Conservation (phyloP, 768 basidiomycete species). For the Cystobasidium ongulense region DNA sequence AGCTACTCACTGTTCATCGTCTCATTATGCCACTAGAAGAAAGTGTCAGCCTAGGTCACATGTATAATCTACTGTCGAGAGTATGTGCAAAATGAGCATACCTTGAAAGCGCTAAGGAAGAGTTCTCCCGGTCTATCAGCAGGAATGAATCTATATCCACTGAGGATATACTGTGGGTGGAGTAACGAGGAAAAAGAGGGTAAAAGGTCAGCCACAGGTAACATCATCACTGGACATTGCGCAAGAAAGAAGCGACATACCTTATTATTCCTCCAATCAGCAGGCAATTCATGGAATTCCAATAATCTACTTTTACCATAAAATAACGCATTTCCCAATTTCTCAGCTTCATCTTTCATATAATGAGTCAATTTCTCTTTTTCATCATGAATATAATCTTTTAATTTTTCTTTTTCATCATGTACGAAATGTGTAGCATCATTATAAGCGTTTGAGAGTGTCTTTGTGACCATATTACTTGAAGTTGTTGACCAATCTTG, state of each 20-base stretch:
- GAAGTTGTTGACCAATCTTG: neutral
- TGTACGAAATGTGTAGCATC: conserved; percentile 22
- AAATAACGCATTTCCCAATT: conserved; percentile 27
- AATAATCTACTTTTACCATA: conserved; percentile 38
- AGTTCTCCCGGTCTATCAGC: conserved; percentile 39
- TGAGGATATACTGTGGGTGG: conserved; percentile 32
- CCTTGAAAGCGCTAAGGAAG: conserved; percentile 31
- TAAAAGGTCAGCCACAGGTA: no score
- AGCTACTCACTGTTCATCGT: conserved; percentile 26
- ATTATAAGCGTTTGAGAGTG: neutral
- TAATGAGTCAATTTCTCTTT: conserved; percentile 7
- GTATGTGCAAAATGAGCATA: neutral
- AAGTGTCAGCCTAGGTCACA: no score
- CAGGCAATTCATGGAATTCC: conserved; percentile 41
- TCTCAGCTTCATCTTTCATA: conserved; percentile 28
- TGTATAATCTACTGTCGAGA: neutral
- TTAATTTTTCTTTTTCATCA: conserved; percentile 25
- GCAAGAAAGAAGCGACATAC: neutral
- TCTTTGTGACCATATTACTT: neutral
- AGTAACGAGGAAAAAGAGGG: neutral
- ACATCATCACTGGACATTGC: neutral
- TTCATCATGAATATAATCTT: conserved; percentile 13
- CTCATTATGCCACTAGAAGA: conserved; percentile 42
- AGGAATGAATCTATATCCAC: conserved; percentile 42
- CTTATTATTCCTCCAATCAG: conserved; percentile 42